Conservation (phyloP, 805 yeast genomes). For the Alloascoidea africana region DNA sequence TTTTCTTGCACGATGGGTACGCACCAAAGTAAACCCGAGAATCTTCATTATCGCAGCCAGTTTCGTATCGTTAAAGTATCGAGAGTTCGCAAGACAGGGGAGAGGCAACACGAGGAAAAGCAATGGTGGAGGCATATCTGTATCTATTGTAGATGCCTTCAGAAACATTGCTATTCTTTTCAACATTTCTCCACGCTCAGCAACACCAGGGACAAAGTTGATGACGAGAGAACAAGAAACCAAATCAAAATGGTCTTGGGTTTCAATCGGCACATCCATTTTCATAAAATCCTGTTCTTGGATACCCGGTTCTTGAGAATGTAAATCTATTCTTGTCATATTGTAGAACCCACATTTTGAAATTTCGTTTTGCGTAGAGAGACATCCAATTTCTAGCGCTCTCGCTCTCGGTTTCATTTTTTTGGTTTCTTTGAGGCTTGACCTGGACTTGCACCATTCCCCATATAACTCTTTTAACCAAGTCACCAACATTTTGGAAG, state of each 20-base stretch:
- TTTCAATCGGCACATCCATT: constrained; percentile 38
- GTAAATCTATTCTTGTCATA: constrained; percentile 59
- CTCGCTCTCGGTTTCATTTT: constrained; percentile 9
- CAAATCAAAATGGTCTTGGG: constrained; percentile 31
- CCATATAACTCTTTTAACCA: constrained; percentile 36
- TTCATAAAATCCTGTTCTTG: constrained; percentile 75
- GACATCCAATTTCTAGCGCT: constrained; percentile 77
- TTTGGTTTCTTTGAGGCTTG: constrained; percentile 1
- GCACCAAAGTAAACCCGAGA: constrained; percentile 41
- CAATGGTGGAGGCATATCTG: constrained; percentile 15
- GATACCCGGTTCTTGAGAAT: constrained; percentile 64
- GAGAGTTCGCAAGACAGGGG: constrained; percentile 73
- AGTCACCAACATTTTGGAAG: constrained; percentile 64
- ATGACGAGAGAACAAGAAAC: constrained; percentile 78
- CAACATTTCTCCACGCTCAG: constrained; percentile 67
- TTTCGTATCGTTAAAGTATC: constrained; percentile 44
- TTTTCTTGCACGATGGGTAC: constrained; percentile 48
- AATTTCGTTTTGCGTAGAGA: constrained; percentile 53
- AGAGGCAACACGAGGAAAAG: constrained; percentile 76
- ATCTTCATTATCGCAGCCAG: constrained; percentile 30
- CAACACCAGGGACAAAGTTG: constrained; percentile 71
- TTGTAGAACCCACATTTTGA: constrained; percentile 35
- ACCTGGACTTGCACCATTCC: constrained; percentile 1
- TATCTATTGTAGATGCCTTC: constrained; percentile 9
- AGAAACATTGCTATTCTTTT: constrained; percentile 41